Conservation (phyloP, 1,139 yeast species). For the Suhomyces taliae region DNA sequence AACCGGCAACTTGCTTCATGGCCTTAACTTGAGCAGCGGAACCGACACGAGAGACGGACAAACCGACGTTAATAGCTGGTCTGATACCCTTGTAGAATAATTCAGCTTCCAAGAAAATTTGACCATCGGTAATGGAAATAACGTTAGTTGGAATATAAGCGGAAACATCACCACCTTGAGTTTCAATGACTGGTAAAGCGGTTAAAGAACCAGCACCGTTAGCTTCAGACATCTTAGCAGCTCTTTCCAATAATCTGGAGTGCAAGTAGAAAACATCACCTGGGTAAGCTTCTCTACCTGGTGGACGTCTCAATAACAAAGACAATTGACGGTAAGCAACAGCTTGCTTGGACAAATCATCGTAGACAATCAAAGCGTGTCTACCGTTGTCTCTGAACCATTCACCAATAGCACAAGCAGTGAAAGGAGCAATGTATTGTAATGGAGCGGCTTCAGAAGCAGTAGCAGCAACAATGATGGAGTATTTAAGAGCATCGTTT, state of each 20-base stretch:
- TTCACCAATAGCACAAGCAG: slow-evolving; percentile 99
- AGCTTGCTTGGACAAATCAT: slow-evolving; percentile 98
- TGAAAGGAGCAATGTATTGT: slow-evolving; percentile 99
- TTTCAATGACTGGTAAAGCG: slow-evolving; percentile 94
- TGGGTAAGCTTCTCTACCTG: slow-evolving; percentile 97
- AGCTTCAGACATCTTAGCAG: slow-evolving; percentile 92
- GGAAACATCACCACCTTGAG: slow-evolving; percentile 99
- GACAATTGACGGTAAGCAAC: slow-evolving; percentile 99
- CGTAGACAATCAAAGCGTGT: slow-evolving; percentile 96
- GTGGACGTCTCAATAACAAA: slow-evolving; percentile 94
- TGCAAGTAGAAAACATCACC: slow-evolving; percentile 97
- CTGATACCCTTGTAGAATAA: slow-evolving; percentile 99
- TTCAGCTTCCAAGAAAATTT: slow-evolving; percentile 98
- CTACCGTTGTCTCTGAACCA: slow-evolving; percentile 99
- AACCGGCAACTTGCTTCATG: slow-evolving; percentile 99
- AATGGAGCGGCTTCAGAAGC: slow-evolving; percentile 99
- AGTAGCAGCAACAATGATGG: slow-evolving; percentile 98
- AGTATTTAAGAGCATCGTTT: slow-evolving; percentile 95
- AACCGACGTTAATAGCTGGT: slow-evolving; percentile 99
- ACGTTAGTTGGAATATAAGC: slow-evolving; percentile 98
- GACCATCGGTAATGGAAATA: slow-evolving; percentile 97
- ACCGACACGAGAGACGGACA: slow-evolving; percentile 99
- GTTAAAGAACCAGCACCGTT: slow-evolving; percentile 94
- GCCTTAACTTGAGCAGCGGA: slow-evolving; percentile 99
- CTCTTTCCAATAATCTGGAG: slow-evolving; percentile 95